These are phyloP conservation scores for Meripilus lineatus DNA, from an alignment of 1,284 basidiomycete species.

Conservation along the genomic window DNA sequence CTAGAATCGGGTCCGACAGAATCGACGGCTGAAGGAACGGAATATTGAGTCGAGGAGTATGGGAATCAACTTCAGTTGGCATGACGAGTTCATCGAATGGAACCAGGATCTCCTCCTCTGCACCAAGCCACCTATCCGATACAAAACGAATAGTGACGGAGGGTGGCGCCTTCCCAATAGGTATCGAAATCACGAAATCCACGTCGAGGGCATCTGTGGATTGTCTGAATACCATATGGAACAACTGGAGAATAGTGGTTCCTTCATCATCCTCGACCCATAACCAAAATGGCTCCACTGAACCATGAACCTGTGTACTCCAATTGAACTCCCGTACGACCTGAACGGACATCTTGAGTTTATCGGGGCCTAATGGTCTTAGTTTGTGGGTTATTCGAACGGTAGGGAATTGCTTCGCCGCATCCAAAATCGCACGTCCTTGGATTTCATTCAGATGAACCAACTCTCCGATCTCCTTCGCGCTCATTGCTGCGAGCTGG, in stretches of 20 bases:
- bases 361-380: conserved; percentile 79
- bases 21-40: conserved; percentile 69
- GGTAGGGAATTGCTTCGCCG: conserved; percentile 85
- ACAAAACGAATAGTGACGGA: conserved; percentile 74
- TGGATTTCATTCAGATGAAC: conserved; percentile 87
- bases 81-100: conserved; percentile 71
- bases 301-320: conserved; percentile 75
- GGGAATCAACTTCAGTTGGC: conserved; percentile 63
- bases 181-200: conserved; percentile 82
- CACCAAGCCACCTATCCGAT: conserved; percentile 93
- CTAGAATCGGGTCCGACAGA: conserved; percentile 45
- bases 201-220: conserved; percentile 55
- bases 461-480: conserved; percentile 76
- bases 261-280: conserved; percentile 92
- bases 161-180: conserved; percentile 48
- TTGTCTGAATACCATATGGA: conserved; percentile 68
- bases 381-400: conserved; percentile 67
- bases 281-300: conserved; percentile 87
- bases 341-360: conserved; percentile 74
- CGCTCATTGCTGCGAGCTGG: conserved; percentile 73
- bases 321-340: conserved; percentile 79
- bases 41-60: conserved; percentile 72
- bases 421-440: conserved; percentile 74
- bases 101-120: conserved; percentile 72
- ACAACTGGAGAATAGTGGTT: conserved; percentile 78